Evolutionary conservation across 1,284 basidiomycete genomes (phyloP).

Genomic region (Boletellus sp.): DNA sequence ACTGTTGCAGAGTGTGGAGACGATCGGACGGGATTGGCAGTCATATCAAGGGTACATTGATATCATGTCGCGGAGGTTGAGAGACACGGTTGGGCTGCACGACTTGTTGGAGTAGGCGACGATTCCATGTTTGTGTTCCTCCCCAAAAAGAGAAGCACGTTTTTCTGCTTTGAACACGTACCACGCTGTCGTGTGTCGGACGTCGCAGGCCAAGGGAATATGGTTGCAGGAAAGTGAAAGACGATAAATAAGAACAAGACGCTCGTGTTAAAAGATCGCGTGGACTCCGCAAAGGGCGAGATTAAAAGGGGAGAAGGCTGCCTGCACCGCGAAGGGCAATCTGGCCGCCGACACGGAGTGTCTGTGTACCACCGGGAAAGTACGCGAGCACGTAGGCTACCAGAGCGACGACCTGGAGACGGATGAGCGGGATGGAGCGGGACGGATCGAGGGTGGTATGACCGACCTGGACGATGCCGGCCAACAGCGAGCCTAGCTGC

Average conservation of each 20-base stretch:
- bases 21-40: conserved; percentile 48
- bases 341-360: conserved; percentile 78
- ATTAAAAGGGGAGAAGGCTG: conserved; percentile 71
- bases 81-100: conserved; percentile 55
- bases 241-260: conserved; percentile 2
- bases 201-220: not conserved
- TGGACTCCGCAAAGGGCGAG: not conserved
- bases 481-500: conserved; percentile 79
- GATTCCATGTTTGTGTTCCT: not conserved
- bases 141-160: too few species aligned
- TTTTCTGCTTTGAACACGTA: too few species aligned
- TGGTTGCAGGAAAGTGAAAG: not conserved
- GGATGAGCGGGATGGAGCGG: too few species aligned
- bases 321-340: conserved; percentile 80
- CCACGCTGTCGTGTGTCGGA: too few species aligned
- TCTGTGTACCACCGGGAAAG: conserved; percentile 83
- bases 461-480: conserved; percentile 70
- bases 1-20: conserved; percentile 33
- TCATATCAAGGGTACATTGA: conserved; percentile 63
- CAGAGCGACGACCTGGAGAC: conserved; percentile 67
- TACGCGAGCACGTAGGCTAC: conserved; percentile 87
- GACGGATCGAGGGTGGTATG: too few species aligned
- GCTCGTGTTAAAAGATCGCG: too few species aligned
- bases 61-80: conserved; percentile 64
- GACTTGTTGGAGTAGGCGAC: conserved; percentile 31